Evolutionary conservation across 306 rosid genomes (phyloP), one percentile per base, ranked within the genome.

Genomic region (Prunus campanulata): DNA sequence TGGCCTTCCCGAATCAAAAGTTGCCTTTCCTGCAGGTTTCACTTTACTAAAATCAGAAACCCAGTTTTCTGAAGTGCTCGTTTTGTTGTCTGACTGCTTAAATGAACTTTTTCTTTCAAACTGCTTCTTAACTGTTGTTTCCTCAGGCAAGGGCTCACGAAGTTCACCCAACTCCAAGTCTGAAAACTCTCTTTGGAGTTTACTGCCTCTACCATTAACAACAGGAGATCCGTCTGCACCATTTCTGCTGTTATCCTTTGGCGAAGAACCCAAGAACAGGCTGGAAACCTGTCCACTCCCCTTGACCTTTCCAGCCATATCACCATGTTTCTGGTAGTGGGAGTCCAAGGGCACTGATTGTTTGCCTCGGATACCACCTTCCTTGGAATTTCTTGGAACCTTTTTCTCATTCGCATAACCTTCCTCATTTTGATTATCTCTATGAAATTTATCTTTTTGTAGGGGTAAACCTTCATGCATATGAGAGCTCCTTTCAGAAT

Each of bases 161-260:
- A 95, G 90, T 87, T 95, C 99, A 12, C 99, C 99, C 83, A 95
- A 74, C 85, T 95, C 97, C 86, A 90, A 85, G 77, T 95, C 99
- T 73, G 99, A 95, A 83, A 77, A 79, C 87, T 90, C 97, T 88
- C 97, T 83, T 81, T 89, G 97, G 80, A 95, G 98, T 69, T 75
- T 65, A 75, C 86, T 77, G 76, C 85, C 92, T 77, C 78, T 89
- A 69, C 92, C 97, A 84, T 89, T 87, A 77, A 78, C 66, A 77
- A 70, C 76, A 72, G 96, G 94, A 68, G 92, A 92, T 82, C 76
- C 79, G 60, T 80, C 77, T 47, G 65, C 83, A 81, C 89, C 81
- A 66, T 27, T 29, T 80, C 80, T 83, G 70, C 30, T 30, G 19
- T 74, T 86, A 70, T 84, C 89, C 76, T 77, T 90, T 12, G 96